These are phyloP conservation scores for Raffaelea arxii DNA, from an alignment of 2,329 filamentous ascomycete genomes.

Conservation along the genomic window DNA sequence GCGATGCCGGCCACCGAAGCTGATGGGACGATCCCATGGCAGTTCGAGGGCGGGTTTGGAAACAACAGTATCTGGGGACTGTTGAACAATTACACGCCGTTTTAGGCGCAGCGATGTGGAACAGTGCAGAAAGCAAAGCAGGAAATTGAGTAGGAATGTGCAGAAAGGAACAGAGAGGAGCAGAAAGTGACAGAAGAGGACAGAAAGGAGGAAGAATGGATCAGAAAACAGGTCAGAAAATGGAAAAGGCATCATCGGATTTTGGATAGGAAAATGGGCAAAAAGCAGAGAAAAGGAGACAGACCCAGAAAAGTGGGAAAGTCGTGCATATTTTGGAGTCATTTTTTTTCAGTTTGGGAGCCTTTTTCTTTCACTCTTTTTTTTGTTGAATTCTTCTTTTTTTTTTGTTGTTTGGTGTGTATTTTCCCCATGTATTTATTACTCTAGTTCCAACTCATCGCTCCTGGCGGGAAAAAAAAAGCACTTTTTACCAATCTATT, in stretches of 20 bases:
- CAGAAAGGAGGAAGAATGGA: neutral
- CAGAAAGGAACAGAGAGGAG: neutral
- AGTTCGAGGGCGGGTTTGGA: conserved; percentile 46
- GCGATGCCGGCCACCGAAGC: neutral
- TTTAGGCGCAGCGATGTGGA: neutral
- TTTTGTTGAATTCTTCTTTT: neutral
- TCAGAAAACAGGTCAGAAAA: neutral
- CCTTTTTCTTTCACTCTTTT: neutral
- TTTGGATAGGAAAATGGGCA: neutral
- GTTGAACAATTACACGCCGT: conserved; percentile 37
- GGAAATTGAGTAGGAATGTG: neutral
- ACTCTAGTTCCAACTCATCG: too few species aligned
- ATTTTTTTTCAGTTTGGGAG: neutral
- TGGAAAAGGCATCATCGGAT: neutral
- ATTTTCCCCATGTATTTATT: neutral
- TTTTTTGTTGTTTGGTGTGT: neutral
- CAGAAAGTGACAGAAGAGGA: neutral
- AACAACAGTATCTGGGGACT: conserved; percentile 47
- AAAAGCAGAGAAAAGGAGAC: neutral
- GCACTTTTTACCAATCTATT: too few species aligned
- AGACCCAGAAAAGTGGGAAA: neutral
- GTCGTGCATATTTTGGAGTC: neutral
- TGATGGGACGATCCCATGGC: conserved; percentile 24
- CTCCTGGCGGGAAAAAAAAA: too few species aligned
- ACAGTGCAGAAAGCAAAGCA: neutral